Percentiles rank a stretch among this genome's conserved stretches.
Evolutionary conservation across 2,329 filamentous ascomycete species (phyloP).

Genomic region (Alternaria incomplexa): DNA sequence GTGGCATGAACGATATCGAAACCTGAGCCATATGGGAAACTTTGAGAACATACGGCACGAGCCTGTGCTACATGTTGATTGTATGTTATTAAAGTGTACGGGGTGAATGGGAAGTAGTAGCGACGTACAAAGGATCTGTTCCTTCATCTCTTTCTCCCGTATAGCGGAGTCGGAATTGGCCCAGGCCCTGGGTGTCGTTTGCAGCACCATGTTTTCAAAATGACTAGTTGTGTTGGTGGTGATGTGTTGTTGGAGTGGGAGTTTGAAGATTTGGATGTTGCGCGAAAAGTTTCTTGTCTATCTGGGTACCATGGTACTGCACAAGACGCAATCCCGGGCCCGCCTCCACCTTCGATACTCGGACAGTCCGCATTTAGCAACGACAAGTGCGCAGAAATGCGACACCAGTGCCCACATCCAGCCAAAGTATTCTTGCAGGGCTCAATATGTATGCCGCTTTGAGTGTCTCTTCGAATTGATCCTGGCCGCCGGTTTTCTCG

Average conservation of each 20-base stretch:
- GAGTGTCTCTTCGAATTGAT: background rate
- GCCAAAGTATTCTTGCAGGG: no score
- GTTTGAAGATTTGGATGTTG: background rate
- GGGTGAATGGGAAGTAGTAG: no score
- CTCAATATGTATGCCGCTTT: background rate
- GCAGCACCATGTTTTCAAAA: accelerated
- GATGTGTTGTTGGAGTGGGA: background rate
- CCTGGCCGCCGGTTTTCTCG: background rate
- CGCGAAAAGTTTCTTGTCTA: background rate
- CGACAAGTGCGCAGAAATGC: background rate
- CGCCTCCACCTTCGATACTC: background rate
- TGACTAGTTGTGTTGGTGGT: background rate
- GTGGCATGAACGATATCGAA: no score
- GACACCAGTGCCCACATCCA: background rate
- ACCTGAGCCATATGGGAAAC: no score
- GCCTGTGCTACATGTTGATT: accelerated
- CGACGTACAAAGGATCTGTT: background rate
- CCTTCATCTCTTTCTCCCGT: background rate
- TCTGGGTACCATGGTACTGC: background rate
- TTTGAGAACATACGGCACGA: no score
- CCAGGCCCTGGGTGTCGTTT: background rate
- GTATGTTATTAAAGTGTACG: no score
- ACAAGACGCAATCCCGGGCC: background rate
- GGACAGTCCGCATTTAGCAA: background rate
- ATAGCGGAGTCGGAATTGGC: background rate